These are phyloP conservation scores for Termitomyces sp. DNA, from an alignment of 768 basidiomycete genomes.

Conservation along the genomic window DNA sequence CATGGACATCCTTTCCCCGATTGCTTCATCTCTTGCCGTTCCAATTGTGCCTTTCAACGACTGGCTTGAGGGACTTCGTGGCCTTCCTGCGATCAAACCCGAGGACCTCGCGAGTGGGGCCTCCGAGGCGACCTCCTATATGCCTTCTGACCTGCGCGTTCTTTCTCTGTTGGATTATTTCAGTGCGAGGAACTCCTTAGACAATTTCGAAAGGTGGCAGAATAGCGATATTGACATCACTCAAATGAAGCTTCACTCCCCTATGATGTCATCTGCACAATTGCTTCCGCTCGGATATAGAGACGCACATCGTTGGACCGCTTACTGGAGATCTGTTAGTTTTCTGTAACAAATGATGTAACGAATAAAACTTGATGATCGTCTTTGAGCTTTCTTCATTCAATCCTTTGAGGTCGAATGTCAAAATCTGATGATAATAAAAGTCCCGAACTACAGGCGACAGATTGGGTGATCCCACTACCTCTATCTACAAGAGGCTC, in stretches of 20 bases:
- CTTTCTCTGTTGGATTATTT: constrained; percentile 3
- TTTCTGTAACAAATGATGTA: too few species aligned
- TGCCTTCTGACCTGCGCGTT: background rate
- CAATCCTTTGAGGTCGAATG: background rate
- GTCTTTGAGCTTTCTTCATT: background rate
- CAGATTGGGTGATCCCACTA: too few species aligned
- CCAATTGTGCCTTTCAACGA: background rate
- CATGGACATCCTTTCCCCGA: background rate
- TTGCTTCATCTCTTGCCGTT: background rate
- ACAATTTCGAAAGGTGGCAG: background rate
- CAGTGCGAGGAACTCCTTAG: background rate
- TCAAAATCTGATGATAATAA: too few species aligned
- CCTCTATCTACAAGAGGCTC: too few species aligned
- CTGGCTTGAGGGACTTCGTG: background rate
- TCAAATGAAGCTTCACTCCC: background rate
- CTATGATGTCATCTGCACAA: background rate
- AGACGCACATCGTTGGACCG: constrained; percentile 4
- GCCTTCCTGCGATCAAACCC: background rate
- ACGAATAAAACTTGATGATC: background rate
- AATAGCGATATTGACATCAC: constrained; percentile 1
- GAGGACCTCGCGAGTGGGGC: background rate
- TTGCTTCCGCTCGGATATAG: background rate
- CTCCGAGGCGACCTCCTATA: background rate
- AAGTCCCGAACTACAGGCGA: too few species aligned
- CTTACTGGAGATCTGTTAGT: constrained; percentile 6